phyloP scores from a whole-genome alignment of 345 rosid genomes.

The Carallia pectinifolia region DNA sequence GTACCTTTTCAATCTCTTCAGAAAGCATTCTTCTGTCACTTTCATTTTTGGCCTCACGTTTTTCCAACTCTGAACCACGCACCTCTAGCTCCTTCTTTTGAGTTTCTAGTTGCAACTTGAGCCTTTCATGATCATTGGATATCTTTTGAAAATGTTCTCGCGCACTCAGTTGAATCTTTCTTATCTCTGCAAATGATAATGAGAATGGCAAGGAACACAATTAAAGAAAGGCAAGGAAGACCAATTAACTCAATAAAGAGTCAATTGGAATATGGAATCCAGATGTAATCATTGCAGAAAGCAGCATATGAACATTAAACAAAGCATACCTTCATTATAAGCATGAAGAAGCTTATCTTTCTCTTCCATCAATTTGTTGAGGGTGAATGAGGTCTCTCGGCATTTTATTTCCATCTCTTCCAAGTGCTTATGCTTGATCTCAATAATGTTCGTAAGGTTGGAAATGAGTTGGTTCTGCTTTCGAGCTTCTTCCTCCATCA shows the following conservation, averaged over 20 bases:
- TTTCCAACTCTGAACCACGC: constrained; percentile 61
- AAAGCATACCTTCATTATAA: constrained; percentile 69
- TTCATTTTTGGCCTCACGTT: constrained; percentile 88
- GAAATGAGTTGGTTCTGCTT: constrained; percentile 68
- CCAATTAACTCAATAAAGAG: neutral
- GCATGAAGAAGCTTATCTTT: constrained; percentile 74
- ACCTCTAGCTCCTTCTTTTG: constrained; percentile 70
- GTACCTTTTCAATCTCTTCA: constrained; percentile 76
- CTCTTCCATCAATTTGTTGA: constrained; percentile 53
- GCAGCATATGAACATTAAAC: neutral
- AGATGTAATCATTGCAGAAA: neutral
- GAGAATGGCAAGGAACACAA: neutral
- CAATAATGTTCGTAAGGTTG: constrained; percentile 49
- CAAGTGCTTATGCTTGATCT: constrained; percentile 51
- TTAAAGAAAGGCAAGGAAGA: neutral
- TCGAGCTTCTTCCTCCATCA: constrained; percentile 84
- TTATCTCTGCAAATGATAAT: constrained; percentile 56
- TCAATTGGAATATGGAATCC: constrained; percentile 1
- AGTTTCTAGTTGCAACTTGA: constrained; percentile 69
- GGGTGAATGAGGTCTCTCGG: constrained; percentile 46
- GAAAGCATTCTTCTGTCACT: constrained; percentile 57
- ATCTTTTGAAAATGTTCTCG: constrained; percentile 77
- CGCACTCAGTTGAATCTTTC: constrained; percentile 67
- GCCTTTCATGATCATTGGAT: constrained; percentile 80
- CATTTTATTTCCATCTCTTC: constrained; percentile 58